A percentile compares a stretch with the other conserved stretches of the same genome.
Evolutionary conservation across 2,329 filamentous ascomycete species (phyloP).

Genomic region (Pseudohalonectria lignicola): DNA sequence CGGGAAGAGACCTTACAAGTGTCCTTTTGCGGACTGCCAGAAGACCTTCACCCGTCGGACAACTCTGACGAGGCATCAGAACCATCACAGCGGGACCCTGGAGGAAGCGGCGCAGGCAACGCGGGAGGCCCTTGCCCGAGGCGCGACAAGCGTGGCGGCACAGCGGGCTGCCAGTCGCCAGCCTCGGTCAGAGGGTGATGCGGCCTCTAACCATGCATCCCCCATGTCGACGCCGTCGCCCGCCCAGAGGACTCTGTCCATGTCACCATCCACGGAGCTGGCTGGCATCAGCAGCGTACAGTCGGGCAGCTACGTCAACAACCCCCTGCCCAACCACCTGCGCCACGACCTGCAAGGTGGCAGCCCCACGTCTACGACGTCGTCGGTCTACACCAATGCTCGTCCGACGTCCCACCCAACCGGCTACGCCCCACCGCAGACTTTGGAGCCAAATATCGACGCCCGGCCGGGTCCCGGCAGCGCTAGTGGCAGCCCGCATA

Average conservation of each 20-base stretch:
- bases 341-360: slow-evolving; percentile 62
- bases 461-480: slow-evolving; percentile 60
- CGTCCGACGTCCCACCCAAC: slow-evolving; percentile 78
- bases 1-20: slow-evolving; percentile 93
- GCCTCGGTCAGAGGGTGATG: slow-evolving; percentile 58
- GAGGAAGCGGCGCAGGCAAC: slow-evolving; percentile 88
- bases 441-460: slow-evolving; percentile 76
- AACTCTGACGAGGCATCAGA: slow-evolving; percentile 89
- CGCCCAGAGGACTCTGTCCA: slow-evolving; percentile 64
- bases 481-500: slow-evolving; percentile 76
- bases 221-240: slow-evolving; percentile 75
- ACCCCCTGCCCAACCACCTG: slow-evolving; percentile 72
- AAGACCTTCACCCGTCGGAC: slow-evolving; percentile 97
- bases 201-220: slow-evolving; percentile 60
- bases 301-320: slow-evolving; percentile 66
- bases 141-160: slow-evolving; percentile 20
- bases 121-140: slow-evolving; percentile 65
- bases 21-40: slow-evolving; percentile 92
- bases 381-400: slow-evolving; percentile 46
- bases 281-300: slow-evolving; percentile 58
- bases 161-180: slow-evolving; percentile 28
- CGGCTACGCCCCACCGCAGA: slow-evolving; percentile 71
- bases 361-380: slow-evolving; percentile 59
- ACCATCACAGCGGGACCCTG: slow-evolving; percentile 88
- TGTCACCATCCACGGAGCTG: slow-evolving; percentile 70